Conservation (phyloP, 192 early-diverging fungal genomes). For the Spinellus fusiger region DNA sequence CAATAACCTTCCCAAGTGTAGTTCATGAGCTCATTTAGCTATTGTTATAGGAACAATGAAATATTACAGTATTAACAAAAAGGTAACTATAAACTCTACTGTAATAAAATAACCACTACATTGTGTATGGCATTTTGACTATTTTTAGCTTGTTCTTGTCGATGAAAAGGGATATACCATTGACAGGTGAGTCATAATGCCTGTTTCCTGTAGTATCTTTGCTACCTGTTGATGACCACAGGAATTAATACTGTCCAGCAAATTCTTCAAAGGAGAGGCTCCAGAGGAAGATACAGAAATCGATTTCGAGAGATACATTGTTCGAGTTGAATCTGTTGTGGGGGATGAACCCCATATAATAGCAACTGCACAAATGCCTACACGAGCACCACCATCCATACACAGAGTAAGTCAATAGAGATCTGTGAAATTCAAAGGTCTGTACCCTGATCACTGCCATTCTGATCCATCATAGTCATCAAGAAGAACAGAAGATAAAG, state of each 20-base stretch:
- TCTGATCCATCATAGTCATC: too few relatives aligned
- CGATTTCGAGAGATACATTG: slow-evolving; percentile 43
- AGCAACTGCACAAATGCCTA: not conserved
- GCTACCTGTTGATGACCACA: too few relatives aligned
- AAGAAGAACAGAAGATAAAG: too few relatives aligned
- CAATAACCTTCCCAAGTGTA: not conserved
- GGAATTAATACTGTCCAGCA: not conserved
- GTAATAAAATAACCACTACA: too few relatives aligned
- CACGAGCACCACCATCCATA: not conserved
- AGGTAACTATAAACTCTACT: too few relatives aligned
- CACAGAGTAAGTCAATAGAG: too few relatives aligned
- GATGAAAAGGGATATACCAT: slow-evolving; percentile 39
- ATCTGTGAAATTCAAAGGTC: too few relatives aligned
- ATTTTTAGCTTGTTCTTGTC: slow-evolving; percentile 34
- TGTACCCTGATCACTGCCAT: too few relatives aligned
- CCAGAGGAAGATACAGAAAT: slow-evolving; percentile 36
- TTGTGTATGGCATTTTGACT: not conserved
- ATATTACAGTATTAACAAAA: slow-evolving; percentile 20
- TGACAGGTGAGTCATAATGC: slow-evolving; percentile 30
- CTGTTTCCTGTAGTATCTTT: not conserved
- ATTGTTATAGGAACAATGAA: slow-evolving; percentile 9
- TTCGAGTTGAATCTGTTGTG: slow-evolving; percentile 36
- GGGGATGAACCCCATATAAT: not conserved
- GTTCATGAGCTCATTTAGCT: slow-evolving; percentile 5
- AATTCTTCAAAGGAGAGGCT: slow-evolving; percentile 7